Evolutionary conservation across 208 protist species (phyloP).

Genomic region (Trypanosoma scelopori): DNA sequence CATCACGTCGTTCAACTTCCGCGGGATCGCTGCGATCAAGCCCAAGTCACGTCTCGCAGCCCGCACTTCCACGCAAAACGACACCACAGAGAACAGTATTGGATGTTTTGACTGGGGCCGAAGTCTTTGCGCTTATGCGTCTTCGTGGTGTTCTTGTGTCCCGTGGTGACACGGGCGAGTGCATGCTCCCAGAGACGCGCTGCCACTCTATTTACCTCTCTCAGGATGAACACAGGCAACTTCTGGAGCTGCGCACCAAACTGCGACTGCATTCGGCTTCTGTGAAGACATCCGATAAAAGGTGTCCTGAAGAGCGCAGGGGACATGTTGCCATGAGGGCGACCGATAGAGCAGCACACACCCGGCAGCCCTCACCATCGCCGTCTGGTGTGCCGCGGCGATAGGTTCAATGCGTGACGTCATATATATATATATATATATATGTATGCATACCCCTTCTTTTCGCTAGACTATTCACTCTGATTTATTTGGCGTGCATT

Average conservation of each 20-base stretch:
- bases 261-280: constrained; percentile 10
- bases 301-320: neutral
- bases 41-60: neutral
- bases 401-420: neutral
- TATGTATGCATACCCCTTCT: too few species aligned
- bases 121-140: constrained; percentile 76
- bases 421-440: too few species aligned
- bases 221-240: constrained; percentile 54
- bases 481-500: neutral
- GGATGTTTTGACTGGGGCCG: constrained; percentile 56
- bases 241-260: constrained; percentile 52
- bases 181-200: constrained; percentile 34
- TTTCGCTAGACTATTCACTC: neutral
- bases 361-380: neutral
- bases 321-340: neutral
- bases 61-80: constrained; percentile 19
- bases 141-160: constrained; percentile 77
- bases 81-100: constrained; percentile 43
- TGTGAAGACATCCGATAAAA: neutral
- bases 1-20: constrained; percentile 2
- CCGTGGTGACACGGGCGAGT: constrained; percentile 57
- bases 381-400: neutral
- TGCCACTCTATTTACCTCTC: constrained; percentile 76
- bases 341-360: neutral
- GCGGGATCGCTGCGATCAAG: neutral